Evolutionary conservation across 352 stramenopile species (phyloP), one percentile per base, ranked within the genome.

Genomic region (Elongisporangium senticosum): DNA sequence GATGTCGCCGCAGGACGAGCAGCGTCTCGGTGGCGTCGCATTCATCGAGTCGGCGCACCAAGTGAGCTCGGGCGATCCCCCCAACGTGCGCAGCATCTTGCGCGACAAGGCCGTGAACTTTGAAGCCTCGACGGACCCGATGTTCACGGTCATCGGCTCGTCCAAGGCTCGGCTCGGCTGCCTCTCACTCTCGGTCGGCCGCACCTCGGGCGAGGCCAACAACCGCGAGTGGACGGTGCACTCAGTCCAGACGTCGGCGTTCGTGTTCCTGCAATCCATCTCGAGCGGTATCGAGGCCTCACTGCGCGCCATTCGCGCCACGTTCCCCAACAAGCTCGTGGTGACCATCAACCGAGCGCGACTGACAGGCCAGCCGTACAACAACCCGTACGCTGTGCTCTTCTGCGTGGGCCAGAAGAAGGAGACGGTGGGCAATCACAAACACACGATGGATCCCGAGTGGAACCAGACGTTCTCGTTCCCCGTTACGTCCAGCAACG

Each of bases 401-500:
- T 68, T 84, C 26, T 95, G 86, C 19, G 81, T 89, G 0, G 79
- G 84, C 0, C 86, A 95, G 64, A 94, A 94, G 71, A 94, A 92
- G 28, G 86, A 94, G 59, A 95, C 86, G 0, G 81, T 90, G 13
- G 84, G 84, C 23, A 94, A 83, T 55, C 83, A 95, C 65, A 90
- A 90, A 50, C 86, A 94, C 61, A 95, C 84, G 47, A 95, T 95
- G 86, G 85, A 95, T 22, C 86, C 86, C 0, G 86, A 95, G 64
- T 95, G 86, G 86, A 95, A 95, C 58, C 86, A 95, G 53, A 94
- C 86, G 0, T 95, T 95, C 53, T 93, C 84, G 7, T 95, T 95
- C 49, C 86, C 86, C 0, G 86, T 95, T 7, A 91, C 78, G 14
- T 87, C 80, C 13, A 89, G 72, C 40, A 75, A 90, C 54, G 81